Base-by-base conservation (phyloP, 176 grass and related monocot species). In the Hordeum marinum region DNA sequence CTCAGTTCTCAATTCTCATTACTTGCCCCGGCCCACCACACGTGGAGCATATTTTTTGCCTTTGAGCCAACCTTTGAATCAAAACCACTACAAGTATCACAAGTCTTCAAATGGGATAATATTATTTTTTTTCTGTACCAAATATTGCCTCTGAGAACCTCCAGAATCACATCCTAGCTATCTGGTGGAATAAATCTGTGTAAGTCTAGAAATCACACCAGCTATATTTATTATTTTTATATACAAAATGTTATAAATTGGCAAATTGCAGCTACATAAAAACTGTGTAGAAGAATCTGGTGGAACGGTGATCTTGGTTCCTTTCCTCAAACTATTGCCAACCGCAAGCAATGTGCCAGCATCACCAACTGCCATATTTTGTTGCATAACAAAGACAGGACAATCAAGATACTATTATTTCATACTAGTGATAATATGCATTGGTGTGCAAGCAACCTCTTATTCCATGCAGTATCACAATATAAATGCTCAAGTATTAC, bases 11-110 rank as follows among this genome's bases (percentile, higher is more conserved):
- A 98, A 29, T 29, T 29, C 29, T 29, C 29, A 29, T 98, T 83
- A 98, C 96, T 94, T 98, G 96, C 34, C 96, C 93, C 71, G 91
- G 84, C 60, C 96, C 96, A 69, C 96, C 96, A 84, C 96, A 98
- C 83, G 96, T 94, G 52, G 90, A 88, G 59, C 96, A 98, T 90
- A 95, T 86, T 89, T 88, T 91, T 90, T 29, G 92, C 84, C 87
- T 94, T 98, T 72, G 96, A 94, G 20, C 89, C 93, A 82, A 89
- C 75, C 89, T 94, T 98, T 65, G 96, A 95, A 85, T 93, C 96
- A 69, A 91, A 89, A 70, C 96, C 96, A 78, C 83, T 75, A 76
- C 96, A 98, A 32, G 88, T 73, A 87, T 94, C 93, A 66, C 93
- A 98, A 78, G 93, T 95, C 83, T 98, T 91, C 84, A 98, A 89